phyloP scores from a whole-genome alignment of 148 eudicot species.

The Heliamphora exappendiculata region DNA sequence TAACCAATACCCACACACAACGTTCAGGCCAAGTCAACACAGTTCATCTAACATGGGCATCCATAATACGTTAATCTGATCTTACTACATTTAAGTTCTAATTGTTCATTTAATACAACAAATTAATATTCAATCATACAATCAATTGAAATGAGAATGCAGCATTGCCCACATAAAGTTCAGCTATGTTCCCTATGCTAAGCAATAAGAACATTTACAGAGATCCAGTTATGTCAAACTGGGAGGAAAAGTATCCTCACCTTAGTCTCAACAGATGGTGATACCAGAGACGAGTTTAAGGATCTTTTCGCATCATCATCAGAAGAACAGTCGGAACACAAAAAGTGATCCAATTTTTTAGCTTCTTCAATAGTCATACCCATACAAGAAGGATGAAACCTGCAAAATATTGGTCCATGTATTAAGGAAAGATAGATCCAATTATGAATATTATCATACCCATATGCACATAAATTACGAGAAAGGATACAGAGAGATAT shows the following conservation, averaged over 20 bases:
- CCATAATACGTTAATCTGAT: neutral
- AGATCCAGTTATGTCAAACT: slow-evolving; percentile 1
- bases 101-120: neutral
- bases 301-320: slow-evolving; percentile 63
- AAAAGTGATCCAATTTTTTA: slow-evolving; percentile 72
- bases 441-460: neutral
- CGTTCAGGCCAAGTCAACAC: neutral
- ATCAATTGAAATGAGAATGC: neutral
- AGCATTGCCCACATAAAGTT: neutral
- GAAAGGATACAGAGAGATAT: slow-evolving; percentile 5
- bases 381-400: slow-evolving; percentile 98
- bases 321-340: slow-evolving; percentile 74
- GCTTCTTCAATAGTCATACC: slow-evolving; percentile 95
- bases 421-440: neutral
- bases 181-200: neutral
- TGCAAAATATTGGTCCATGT: slow-evolving; percentile 20
- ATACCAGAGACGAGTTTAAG: slow-evolving; percentile 40
- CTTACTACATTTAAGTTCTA: neutral
- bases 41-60: neutral
- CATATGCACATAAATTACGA: neutral
- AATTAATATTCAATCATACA: neutral
- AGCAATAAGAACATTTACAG: neutral
- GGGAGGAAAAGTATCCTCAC: slow-evolving; percentile 29
- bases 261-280: slow-evolving; percentile 53
- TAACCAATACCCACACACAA: neutral